Evolutionary conservation across 371 early-diverging fungal species (phyloP), one percentile per base, ranked within the genome.

Genomic region (Dinochytrium kinnereticum): DNA sequence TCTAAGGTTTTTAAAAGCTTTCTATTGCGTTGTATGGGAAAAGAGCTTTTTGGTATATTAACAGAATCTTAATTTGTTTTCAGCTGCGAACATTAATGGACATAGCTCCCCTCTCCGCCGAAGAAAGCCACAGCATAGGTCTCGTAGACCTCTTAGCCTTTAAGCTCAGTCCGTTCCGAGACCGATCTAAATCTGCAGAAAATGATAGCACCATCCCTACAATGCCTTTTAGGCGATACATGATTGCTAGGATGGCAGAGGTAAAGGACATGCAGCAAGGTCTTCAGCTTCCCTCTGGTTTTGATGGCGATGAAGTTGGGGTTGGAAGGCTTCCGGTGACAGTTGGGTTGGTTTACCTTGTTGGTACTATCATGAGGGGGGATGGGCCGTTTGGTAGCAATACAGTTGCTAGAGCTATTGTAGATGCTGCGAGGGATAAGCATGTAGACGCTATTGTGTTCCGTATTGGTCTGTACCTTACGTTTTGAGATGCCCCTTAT

Each of bases 321-420:
- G 57, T 7, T 55, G 21, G 30, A 7, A 61, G 36, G 61, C 15
- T 13, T 40, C 66, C 66, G 17, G 72, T 80, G 38, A 85, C 79
- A 3, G 86, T 90, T 33, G 89, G 88, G 30, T 64, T 90, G 13
- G 85, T 90, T 10, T 85, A 89, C 72, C 67, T 90, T 26, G 68
- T 77, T 31, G 90, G 89, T 21, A 76, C 75, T 24, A 89, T 90
- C 71, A 78, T 74, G 69, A 67, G 87, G 7, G 84, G 83, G 2
- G 88, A 87, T 30, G 80, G 81, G 13, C 71, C 72, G 15, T 79
- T 79, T 76, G 85, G 86, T 7, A 81, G 84, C 38, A 78, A 79
- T 53, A 59, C 72, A 1, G 75, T 89, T 33, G 81, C 82, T 26
- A 82, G 81, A 49, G 82, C 87, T 10, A 72, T 90, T 26, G 34